A percentile compares a stretch with the other conserved stretches of the same genome.
phyloP scores from a whole-genome alignment of 1,284 basidiomycete genomes.

The Coniferiporia weirii region DNA sequence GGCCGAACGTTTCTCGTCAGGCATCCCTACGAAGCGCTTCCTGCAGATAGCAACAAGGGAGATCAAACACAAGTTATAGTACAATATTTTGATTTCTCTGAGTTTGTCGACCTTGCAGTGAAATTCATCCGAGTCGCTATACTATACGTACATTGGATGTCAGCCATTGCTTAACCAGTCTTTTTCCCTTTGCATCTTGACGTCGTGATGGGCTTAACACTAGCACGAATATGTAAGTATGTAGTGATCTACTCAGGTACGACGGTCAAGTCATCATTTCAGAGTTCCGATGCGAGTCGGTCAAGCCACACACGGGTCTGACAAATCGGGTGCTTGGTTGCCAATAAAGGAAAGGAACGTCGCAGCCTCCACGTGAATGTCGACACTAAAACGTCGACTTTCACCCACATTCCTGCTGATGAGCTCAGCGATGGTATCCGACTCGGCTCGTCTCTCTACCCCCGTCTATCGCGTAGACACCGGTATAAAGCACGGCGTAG shows the following conservation, averaged over 20 bases:
- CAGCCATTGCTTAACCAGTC: no score
- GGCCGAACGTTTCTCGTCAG: conserved; percentile 56
- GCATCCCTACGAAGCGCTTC: conserved; percentile 50
- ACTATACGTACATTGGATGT: background rate
- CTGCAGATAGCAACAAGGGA: conserved; percentile 55
- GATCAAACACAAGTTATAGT: conserved; percentile 56
- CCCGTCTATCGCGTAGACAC: background rate
- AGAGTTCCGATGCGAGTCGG: no score
- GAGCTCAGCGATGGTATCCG: background rate
- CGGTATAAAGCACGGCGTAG: background rate
- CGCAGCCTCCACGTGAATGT: background rate
- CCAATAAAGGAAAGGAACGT: background rate
- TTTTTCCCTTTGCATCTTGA: no score
- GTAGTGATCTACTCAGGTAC: no score
- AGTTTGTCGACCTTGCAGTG: no score
- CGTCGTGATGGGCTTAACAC: no score
- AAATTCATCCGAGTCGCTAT: no score
- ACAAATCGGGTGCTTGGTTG: background rate
- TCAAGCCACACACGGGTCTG: background rate
- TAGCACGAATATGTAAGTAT: no score
- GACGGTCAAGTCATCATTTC: no score
- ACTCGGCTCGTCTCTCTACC: background rate
- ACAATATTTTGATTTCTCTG: background rate
- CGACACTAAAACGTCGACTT: background rate
- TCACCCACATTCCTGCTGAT: background rate